These are phyloP conservation scores for Betula pendula DNA, from an alignment of 306 rosid species.

Conservation along the genomic window DNA sequence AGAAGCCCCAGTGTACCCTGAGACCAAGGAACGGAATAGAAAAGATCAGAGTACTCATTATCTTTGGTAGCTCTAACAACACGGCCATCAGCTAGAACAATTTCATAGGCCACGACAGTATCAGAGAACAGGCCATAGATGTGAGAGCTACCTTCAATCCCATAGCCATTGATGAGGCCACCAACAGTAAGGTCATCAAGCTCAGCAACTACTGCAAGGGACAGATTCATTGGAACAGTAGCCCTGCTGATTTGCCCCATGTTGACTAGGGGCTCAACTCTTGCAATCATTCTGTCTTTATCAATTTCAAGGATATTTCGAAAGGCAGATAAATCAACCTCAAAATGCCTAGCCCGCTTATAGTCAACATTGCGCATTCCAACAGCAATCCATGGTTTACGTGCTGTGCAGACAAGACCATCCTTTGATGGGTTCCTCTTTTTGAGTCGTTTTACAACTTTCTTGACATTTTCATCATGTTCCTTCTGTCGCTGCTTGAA, in stretches of 20 bases:
- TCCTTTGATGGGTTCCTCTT: constrained; percentile 79
- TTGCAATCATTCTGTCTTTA: constrained; percentile 74
- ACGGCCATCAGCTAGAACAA: constrained; percentile 86
- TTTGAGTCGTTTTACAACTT: constrained; percentile 84
- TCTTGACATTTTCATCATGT: constrained; percentile 84
- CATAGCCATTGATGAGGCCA: constrained; percentile 96
- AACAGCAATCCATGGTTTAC: constrained; percentile 96
- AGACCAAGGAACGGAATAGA: constrained; percentile 88
- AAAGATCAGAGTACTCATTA: constrained; percentile 87
- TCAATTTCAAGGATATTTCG: constrained; percentile 77
- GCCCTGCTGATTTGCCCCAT: constrained; percentile 93
- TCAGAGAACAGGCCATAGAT: constrained; percentile 86
- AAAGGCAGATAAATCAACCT: constrained; percentile 86
- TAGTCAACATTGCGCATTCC: constrained; percentile 99
- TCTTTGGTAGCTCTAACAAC: constrained; percentile 92
- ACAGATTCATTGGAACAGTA: constrained; percentile 82
- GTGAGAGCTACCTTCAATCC: constrained; percentile 98
- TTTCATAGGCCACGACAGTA: constrained; percentile 87
- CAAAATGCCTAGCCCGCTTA: constrained; percentile 95
- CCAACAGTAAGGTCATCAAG: constrained; percentile 98
- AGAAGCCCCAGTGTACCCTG: constrained; percentile 97
- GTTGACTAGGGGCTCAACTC: constrained; percentile 92
- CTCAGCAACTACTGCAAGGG: constrained; percentile 97
- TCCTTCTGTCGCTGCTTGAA: constrained; percentile 81
- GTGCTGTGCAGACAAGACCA: constrained; percentile 97